Evolutionary conservation across 176 grass and related monocot species (phyloP), one percentile per base, ranked within the genome.

Genomic region (Cocos nucifera): DNA sequence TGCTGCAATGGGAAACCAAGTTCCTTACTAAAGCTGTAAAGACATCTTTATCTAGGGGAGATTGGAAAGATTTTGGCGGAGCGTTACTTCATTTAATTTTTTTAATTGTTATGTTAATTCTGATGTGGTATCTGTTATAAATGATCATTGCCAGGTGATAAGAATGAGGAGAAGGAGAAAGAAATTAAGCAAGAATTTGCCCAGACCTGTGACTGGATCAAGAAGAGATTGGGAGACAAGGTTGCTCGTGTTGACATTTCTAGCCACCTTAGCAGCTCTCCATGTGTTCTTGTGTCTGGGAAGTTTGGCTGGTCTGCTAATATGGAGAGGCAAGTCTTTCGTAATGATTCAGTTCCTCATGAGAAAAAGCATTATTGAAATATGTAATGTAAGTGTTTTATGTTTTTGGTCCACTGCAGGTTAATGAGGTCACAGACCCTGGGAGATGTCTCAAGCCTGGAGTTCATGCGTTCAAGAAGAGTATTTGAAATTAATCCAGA

Each of bases 221-320:
- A 98, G 76, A 92, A 81, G 66, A 86, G 67, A 7, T 57, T 98
- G 64, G 87, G 87, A 6, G 82, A 98, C 2, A 98, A 91, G 77
- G 79, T 98, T 73, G 93, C 84, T 19, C 81, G 83, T 58, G 93
- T 98, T 51, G 81, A 98, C 21, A 81, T 92, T 70, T 98, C 93
- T 17, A 69, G 85, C 22, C 87, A 87, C 10, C 93, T 98, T 50
- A 92, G 93, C 56, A 82, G 81, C 48, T 98, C 93, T 4, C 93
- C 93, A 15, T 98, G 93, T 74, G 84, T 98, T 59, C 79, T 98
- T 7, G 93, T 88, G 72, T 86, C 87, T n/a, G 93, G 87, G 16
- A 98, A 89, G 60, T 98, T 98, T 85, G 93, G 93, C 49, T 98
- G 93, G 93, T 98, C 93, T 58, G 93, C 93, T 59, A 98, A 98